Percentiles rank a stretch among this genome's conserved stretches.
These are phyloP conservation scores for Tubosaeta sp. DNA, from an alignment of 768 basidiomycete species.

Conservation along the genomic window DNA sequence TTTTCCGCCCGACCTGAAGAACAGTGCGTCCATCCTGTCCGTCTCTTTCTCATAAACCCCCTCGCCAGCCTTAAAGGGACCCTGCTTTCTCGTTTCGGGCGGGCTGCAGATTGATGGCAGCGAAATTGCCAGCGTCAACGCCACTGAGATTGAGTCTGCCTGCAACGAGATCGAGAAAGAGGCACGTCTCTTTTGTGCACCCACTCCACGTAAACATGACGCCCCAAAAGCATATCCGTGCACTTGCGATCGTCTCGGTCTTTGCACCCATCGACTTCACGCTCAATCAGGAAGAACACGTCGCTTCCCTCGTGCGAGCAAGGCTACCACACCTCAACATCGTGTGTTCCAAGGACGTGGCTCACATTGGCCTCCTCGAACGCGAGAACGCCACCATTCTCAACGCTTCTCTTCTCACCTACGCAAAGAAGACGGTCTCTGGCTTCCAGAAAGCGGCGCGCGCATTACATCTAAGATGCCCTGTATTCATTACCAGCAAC, in stretches of 20 bases:
- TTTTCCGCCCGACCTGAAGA: slow-evolving; percentile 38
- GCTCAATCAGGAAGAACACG: slow-evolving; percentile 45
- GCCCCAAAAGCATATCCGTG: slow-evolving; percentile 18
- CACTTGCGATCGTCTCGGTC: slow-evolving; percentile 44
- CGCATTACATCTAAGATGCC: slow-evolving; percentile 43
- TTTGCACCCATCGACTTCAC: slow-evolving; percentile 46
- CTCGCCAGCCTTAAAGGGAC: slow-evolving; percentile 24
- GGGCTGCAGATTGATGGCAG: slow-evolving; percentile 44
- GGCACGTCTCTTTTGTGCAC: slow-evolving; percentile 13
- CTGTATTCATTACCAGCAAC: slow-evolving; percentile 57
- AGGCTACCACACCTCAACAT: slow-evolving; percentile 41
- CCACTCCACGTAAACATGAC: slow-evolving; percentile 1
- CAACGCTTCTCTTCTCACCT: slow-evolving; percentile 59
- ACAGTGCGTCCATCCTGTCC: slow-evolving; percentile 20
- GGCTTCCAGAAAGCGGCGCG: slow-evolving; percentile 51
- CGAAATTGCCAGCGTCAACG: slow-evolving; percentile 40
- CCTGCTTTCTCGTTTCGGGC: slow-evolving; percentile 35
- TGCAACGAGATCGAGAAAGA: slow-evolving; percentile 36
- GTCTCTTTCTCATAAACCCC: neutral
- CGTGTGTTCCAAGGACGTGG: slow-evolving; percentile 54
- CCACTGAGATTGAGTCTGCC: slow-evolving; percentile 43
- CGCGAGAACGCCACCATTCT: slow-evolving; percentile 67
- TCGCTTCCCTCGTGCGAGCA: slow-evolving; percentile 38
- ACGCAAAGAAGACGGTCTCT: slow-evolving; percentile 51
- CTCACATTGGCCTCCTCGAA: slow-evolving; percentile 55